Evolutionary conservation across 306 rosid species (phyloP).

Genomic region (Vicia villosa): DNA sequence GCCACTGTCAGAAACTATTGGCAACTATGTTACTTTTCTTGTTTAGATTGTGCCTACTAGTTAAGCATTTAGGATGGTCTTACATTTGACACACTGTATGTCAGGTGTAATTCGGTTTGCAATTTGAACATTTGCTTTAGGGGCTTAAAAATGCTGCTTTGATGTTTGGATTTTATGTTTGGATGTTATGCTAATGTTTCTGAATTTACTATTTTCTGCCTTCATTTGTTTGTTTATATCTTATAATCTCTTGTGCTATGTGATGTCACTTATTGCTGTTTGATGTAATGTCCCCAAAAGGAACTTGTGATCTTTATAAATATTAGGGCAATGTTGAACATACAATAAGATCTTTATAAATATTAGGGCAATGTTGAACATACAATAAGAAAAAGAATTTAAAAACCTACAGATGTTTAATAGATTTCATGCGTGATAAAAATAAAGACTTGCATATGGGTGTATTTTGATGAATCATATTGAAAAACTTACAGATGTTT

Average conservation of each 20-base stretch:
- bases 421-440: no score
- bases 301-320: background rate
- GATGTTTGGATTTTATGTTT: no score
- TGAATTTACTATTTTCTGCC: background rate
- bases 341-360: no score
- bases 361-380: no score
- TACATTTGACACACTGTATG: background rate
- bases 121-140: no score
- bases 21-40: constrained; percentile 4
- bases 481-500: no score
- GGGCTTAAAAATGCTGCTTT: background rate
- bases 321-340: no score
- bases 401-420: no score
- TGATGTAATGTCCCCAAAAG: background rate
- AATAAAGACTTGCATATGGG: no score
- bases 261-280: background rate
- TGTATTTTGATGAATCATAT: no score
- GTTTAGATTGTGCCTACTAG: background rate
- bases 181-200: background rate
- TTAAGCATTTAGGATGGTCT: background rate
- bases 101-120: no score
- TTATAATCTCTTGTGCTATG: background rate
- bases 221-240: background rate
- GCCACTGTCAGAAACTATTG: background rate
- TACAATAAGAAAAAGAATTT: no score